A percentile compares a stretch with the other conserved stretches of the same genome.
phyloP scores from a whole-genome alignment of 768 basidiomycete species.

The Serendipita sp. region DNA sequence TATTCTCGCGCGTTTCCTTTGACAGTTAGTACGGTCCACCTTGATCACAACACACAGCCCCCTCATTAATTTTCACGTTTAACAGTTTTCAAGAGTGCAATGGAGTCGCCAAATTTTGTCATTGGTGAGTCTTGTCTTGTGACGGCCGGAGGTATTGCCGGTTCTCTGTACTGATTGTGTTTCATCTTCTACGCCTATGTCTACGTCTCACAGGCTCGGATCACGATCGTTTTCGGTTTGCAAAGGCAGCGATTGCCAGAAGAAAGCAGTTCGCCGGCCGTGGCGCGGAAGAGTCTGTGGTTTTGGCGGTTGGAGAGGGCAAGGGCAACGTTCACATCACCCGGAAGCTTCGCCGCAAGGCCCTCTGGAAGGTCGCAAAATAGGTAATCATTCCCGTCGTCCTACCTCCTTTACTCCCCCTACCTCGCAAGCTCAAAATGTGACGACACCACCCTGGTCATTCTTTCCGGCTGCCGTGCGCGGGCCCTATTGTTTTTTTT shows the following conservation, averaged over 20 bases:
- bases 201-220: constrained; percentile 39
- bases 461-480: not conserved
- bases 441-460: not conserved
- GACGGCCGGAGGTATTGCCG: not conserved
- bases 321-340: constrained; percentile 61
- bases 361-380: constrained; percentile 29
- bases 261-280: constrained; percentile 64
- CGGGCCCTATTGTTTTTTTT: too few species aligned
- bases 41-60: not conserved
- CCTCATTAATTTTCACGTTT: not conserved
- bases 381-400: not conserved
- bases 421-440: not conserved
- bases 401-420: not conserved
- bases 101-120: constrained; percentile 64
- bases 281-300: constrained; percentile 77
- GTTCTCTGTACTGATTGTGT: not conserved
- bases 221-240: constrained; percentile 80
- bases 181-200: not conserved
- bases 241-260: constrained; percentile 73
- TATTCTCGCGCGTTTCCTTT: constrained; percentile 70
- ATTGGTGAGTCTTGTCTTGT: constrained; percentile 36
- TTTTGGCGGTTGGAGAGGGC: constrained; percentile 64
- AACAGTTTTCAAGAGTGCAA: constrained; percentile 55
- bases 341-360: constrained; percentile 57
- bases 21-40: constrained; percentile 23